Percentiles rank a stretch among this genome's conserved stretches.
These are phyloP conservation scores for Phytopythium ostracodes DNA, from an alignment of 352 stramenopile species.

Conservation along the genomic window DNA sequence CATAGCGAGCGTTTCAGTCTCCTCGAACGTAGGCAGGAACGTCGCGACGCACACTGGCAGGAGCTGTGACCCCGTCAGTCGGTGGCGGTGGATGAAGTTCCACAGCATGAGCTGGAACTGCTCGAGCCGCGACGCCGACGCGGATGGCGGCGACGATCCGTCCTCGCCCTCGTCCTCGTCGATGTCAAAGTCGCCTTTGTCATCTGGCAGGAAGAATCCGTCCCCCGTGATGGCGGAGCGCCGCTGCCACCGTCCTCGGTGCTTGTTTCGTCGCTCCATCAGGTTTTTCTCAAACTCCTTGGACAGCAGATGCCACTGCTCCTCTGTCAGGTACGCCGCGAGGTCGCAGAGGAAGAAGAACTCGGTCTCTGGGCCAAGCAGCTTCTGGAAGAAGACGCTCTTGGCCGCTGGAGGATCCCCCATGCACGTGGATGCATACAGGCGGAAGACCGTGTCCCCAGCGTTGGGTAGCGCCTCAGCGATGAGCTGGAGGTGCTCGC, in stretches of 20 bases:
- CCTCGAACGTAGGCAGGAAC: slow-evolving; percentile 42
- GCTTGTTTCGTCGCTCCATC: slow-evolving; percentile 22
- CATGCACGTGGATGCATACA: slow-evolving; percentile 50
- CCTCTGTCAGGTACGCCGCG: slow-evolving; percentile 46
- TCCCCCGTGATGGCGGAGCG: slow-evolving; percentile 9
- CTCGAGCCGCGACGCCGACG: slow-evolving; percentile 27
- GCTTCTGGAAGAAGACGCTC: slow-evolving; percentile 50
- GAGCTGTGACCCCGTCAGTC: slow-evolving; percentile 39
- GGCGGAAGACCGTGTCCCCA: slow-evolving; percentile 54
- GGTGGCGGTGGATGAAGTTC: slow-evolving; percentile 56
- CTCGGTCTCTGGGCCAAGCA: slow-evolving; percentile 57
- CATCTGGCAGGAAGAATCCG: slow-evolving; percentile 11
- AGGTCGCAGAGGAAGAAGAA: slow-evolving; percentile 73
- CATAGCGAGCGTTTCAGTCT: slow-evolving; percentile 35
- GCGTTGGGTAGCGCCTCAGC: slow-evolving; percentile 48
- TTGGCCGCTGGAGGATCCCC: slow-evolving; percentile 25
- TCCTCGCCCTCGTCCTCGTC: slow-evolving; percentile 21
- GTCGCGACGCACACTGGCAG: slow-evolving; percentile 34
- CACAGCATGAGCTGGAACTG: slow-evolving; percentile 57
- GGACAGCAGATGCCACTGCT: slow-evolving; percentile 60
- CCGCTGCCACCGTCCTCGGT: slow-evolving; percentile 2
- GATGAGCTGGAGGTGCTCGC: slow-evolving; percentile 50
- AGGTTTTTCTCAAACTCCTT: slow-evolving; percentile 63
- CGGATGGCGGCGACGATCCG: slow-evolving; percentile 9
- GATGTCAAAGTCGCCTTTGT: slow-evolving; percentile 7